Evolutionary conservation across 257 asterid genomes (phyloP).

Genomic region (Solanum arcanum): DNA sequence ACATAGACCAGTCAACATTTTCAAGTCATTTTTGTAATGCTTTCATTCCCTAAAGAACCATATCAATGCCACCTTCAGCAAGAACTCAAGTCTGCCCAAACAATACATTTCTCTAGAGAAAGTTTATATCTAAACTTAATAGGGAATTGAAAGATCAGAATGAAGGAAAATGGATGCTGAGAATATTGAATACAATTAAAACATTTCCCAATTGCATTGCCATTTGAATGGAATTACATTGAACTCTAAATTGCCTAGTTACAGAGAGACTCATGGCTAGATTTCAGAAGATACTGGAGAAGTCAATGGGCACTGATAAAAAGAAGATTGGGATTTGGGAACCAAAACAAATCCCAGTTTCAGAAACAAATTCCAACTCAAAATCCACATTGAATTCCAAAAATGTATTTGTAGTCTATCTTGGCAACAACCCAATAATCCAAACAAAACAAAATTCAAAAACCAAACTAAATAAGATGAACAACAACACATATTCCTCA

Average conservation of each 20-base stretch:
- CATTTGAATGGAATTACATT: neutral
- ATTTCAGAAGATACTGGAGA: neutral
- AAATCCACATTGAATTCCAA: neutral
- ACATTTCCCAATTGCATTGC: neutral
- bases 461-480: constrained; percentile 2
- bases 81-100: neutral
- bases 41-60: neutral
- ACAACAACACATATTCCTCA: constrained; percentile 19
- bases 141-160: neutral
- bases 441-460: neutral
- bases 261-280: neutral
- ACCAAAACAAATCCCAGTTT: neutral
- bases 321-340: neutral
- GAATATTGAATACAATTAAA: neutral
- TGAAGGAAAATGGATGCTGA: neutral
- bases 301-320: neutral
- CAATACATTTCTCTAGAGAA: neutral
- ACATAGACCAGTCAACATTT: neutral
- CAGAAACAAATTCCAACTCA: neutral
- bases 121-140: neutral
- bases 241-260: neutral
- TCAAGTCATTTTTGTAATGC: neutral
- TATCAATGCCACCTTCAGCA: neutral
- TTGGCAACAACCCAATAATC: neutral
- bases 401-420: neutral